Conservation (phyloP, 31 red algal species). For the Bonnemaisonia californica region DNA sequence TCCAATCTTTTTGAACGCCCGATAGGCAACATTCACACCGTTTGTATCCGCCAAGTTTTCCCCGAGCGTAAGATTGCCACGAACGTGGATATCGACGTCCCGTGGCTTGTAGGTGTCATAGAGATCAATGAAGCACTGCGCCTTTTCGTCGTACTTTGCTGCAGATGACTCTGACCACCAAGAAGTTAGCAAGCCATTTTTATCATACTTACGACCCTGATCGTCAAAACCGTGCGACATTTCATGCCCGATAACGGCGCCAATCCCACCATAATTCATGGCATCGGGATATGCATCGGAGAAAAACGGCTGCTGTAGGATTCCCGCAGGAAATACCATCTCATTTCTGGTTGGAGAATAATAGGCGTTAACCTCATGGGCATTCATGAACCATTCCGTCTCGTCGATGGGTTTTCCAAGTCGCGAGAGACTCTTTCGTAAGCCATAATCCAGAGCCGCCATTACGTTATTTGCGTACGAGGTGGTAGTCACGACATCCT, state of each 20-base stretch:
- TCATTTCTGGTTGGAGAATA: conserved; percentile 84
- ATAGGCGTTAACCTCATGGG: conserved; percentile 87
- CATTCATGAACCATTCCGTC: conserved; percentile 72
- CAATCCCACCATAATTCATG: conserved; percentile 94
- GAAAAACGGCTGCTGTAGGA: conserved; percentile 87
- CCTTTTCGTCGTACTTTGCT: conserved; percentile 70
- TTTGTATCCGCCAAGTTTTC: conserved; percentile 95
- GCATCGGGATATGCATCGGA: conserved; percentile 84
- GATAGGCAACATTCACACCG: conserved; percentile 84
- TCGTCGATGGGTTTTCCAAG: conserved; percentile 71
- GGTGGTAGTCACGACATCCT: conserved; percentile 40
- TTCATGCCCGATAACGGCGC: conserved; percentile 92
- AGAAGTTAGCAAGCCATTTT: conserved; percentile 53
- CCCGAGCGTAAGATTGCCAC: conserved; percentile 80
- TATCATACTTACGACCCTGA: conserved; percentile 87
- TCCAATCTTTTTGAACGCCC: conserved; percentile 68
- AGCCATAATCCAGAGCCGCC: conserved; percentile 35
- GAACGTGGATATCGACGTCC: conserved; percentile 71
- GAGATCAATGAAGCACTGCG: conserved; percentile 77
- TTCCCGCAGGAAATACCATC: conserved; percentile 93
- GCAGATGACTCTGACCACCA: conserved; percentile 83
- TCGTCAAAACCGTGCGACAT: conserved; percentile 94
- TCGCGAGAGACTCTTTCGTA: conserved; percentile 34
- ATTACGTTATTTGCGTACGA: conserved; percentile 57
- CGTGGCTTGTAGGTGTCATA: conserved; percentile 81